Conservation (phyloP, 352 stramenopile genomes). For the Peronospora tabacina region DNA sequence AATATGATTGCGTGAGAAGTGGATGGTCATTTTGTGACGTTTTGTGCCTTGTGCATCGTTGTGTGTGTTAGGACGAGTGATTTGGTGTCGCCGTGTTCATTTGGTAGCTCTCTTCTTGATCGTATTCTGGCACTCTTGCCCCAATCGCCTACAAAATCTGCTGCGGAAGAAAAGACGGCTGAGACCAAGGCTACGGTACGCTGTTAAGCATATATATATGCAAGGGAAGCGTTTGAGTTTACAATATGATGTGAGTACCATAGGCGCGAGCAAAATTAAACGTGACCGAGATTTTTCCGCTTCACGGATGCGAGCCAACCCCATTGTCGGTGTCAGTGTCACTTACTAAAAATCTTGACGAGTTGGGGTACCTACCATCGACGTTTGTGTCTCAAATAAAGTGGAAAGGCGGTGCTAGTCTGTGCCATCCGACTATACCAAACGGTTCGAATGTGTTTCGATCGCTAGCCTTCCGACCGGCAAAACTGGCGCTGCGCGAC, state of each 20-base stretch:
- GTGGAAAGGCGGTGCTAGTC: conserved; percentile 58
- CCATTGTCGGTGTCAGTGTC: conserved; percentile 24
- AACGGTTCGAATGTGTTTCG: conserved; percentile 48
- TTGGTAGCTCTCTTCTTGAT: conserved; percentile 61
- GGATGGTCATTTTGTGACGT: background rate
- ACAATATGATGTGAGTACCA: conserved; percentile 3
- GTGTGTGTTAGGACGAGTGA: conserved; percentile 43
- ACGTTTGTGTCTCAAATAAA: conserved; percentile 50
- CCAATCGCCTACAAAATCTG: conserved; percentile 29
- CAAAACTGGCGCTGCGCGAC: conserved; percentile 62
- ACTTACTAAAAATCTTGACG: conserved; percentile 3
- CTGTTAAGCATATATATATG: background rate
- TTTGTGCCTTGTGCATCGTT: background rate
- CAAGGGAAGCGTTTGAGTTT: background rate
- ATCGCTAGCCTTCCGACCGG: conserved; percentile 51
- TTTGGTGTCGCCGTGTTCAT: conserved; percentile 52
- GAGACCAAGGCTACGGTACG: conserved; percentile 13
- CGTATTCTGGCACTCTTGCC: conserved; percentile 55
- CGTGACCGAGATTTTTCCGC: conserved; percentile 59
- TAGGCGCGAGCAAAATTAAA: conserved; percentile 35
- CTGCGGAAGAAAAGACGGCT: conserved; percentile 12
- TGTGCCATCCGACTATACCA: conserved; percentile 47
- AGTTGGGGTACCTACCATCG: conserved; percentile 32
- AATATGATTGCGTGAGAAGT: conserved; percentile 1
- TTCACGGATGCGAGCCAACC: conserved; percentile 55